These are phyloP conservation scores for Cercophora samala DNA, from an alignment of 495 filamentous ascomycete species.

Conservation along the genomic window DNA sequence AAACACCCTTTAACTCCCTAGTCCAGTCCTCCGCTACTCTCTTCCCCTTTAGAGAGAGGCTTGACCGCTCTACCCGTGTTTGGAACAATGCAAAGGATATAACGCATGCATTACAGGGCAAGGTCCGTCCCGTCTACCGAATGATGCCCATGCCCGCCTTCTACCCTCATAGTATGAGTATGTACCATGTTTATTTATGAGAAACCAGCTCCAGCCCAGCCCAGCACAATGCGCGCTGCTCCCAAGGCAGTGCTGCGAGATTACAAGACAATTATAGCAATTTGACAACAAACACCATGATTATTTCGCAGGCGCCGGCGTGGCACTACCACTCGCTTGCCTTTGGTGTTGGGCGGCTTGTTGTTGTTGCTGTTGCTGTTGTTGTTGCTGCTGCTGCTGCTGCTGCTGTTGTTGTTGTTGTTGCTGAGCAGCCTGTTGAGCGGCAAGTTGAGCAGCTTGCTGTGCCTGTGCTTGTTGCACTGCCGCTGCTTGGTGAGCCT, in stretches of 20 bases:
- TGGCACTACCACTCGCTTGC: slow-evolving; percentile 44
- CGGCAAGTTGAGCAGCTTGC: slow-evolving; percentile 19
- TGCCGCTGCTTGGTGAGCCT: neutral
- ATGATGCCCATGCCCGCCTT: neutral
- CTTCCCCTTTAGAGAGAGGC: neutral
- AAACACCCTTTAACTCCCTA: neutral
- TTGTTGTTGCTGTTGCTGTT: slow-evolving; percentile 15
- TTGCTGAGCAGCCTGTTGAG: slow-evolving; percentile 25
- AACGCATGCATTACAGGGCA: neutral
- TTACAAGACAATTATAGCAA: neutral
- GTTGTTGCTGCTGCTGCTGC: slow-evolving; percentile 10
- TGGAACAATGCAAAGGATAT: neutral
- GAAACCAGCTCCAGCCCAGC: neutral
- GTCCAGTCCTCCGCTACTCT: neutral
- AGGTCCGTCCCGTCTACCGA: slow-evolving; percentile 6
- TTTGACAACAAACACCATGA: neutral
- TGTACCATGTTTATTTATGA: neutral
- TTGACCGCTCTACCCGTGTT: neutral
- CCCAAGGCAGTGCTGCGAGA: neutral
- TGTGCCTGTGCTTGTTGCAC: slow-evolving; percentile 11
- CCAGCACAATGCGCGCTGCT: neutral
- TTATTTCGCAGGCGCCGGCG: slow-evolving; percentile 32
- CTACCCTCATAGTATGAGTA: neutral
- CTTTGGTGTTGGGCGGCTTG: slow-evolving; percentile 33
- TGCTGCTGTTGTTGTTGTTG: slow-evolving; percentile 19